phyloP scores from a whole-genome alignment of 2,329 filamentous ascomycete species.

The Colletotrichum caudatum region DNA sequence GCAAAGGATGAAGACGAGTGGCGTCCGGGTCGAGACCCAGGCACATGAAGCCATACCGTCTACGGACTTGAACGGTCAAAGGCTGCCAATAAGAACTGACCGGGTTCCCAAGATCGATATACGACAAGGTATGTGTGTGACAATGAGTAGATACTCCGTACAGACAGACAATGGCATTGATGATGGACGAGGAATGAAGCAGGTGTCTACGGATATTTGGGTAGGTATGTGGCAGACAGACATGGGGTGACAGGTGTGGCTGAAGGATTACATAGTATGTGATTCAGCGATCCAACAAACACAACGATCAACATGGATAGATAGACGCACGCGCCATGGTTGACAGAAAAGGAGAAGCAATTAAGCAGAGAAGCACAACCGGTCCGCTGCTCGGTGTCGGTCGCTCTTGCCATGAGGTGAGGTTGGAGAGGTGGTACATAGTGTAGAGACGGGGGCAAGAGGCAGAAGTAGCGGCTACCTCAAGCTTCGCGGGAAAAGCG shows the following conservation, averaged over 20 bases:
- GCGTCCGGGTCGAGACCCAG: conserved; percentile 25
- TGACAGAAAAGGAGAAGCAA: conserved; percentile 21
- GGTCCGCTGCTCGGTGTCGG: neutral
- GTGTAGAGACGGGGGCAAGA: conserved; percentile 30
- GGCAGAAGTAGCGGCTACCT: conserved; percentile 36
- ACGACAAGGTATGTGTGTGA: neutral
- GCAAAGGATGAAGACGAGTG: conserved; percentile 32
- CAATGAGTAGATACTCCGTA: neutral
- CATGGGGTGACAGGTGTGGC: neutral
- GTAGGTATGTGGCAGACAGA: neutral
- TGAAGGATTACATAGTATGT: conserved; percentile 3
- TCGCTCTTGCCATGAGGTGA: conserved; percentile 34
- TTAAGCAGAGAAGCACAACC: conserved; percentile 9
- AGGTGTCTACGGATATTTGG: neutral
- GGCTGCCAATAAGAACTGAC: neutral
- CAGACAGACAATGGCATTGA: conserved; percentile 15
- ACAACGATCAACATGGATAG: neutral
- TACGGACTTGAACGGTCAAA: conserved; percentile 9
- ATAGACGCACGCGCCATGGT: conserved; percentile 2
- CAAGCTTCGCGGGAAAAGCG: conserved; percentile 5
- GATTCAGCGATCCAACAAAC: conserved; percentile 9
- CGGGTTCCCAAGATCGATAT: neutral
- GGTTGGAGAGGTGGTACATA: conserved; percentile 32
- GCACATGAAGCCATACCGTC: neutral
- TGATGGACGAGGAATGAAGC: neutral